phyloP scores from a whole-genome alignment of 2,329 filamentous ascomycete genomes.

The Phialocephala sp. region DNA sequence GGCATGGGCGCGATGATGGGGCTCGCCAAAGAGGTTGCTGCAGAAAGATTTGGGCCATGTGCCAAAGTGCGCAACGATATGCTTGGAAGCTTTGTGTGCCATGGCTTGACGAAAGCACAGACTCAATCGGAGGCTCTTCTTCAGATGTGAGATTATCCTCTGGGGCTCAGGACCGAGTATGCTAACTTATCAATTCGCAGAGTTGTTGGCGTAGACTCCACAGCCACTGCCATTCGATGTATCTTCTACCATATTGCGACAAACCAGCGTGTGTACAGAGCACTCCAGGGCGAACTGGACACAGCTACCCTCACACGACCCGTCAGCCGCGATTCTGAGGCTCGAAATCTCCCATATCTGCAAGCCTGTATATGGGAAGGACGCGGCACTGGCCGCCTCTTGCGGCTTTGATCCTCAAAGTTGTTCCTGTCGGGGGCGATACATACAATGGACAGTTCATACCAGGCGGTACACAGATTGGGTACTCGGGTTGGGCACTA shows the following conservation, averaged over 20 bases:
- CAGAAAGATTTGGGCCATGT: slow-evolving; percentile 51
- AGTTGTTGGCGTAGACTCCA: slow-evolving; percentile 63
- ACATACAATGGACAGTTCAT: slow-evolving; percentile 25
- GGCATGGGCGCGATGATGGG: slow-evolving; percentile 51
- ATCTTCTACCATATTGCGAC: slow-evolving; percentile 28
- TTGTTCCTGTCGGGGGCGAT: slow-evolving; percentile 32
- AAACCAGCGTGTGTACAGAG: slow-evolving; percentile 22
- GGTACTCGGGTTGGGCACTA: slow-evolving; percentile 37
- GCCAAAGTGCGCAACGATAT: slow-evolving; percentile 55
- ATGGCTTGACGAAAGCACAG: slow-evolving; percentile 42
- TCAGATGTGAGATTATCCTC: slow-evolving; percentile 36
- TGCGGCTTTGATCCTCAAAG: slow-evolving; percentile 33
- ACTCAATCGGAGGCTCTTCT: slow-evolving; percentile 23
- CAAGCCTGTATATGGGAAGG: slow-evolving; percentile 57
- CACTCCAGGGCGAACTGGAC: slow-evolving; percentile 27
- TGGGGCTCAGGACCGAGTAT: neutral
- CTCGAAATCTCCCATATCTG: slow-evolving; percentile 51
- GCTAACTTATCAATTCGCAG: slow-evolving; percentile 17
- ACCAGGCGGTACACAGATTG: slow-evolving; percentile 33
- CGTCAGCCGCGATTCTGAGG: slow-evolving; percentile 44
- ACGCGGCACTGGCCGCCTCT: slow-evolving; percentile 52
- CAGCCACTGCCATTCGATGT: slow-evolving; percentile 55
- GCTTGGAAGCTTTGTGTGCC: slow-evolving; percentile 56
- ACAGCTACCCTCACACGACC: neutral
- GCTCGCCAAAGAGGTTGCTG: slow-evolving; percentile 54